Evolutionary conservation across 1,284 basidiomycete genomes (phyloP), one percentile per base, ranked within the genome.

Genomic region (Puccinia horiana): DNA sequence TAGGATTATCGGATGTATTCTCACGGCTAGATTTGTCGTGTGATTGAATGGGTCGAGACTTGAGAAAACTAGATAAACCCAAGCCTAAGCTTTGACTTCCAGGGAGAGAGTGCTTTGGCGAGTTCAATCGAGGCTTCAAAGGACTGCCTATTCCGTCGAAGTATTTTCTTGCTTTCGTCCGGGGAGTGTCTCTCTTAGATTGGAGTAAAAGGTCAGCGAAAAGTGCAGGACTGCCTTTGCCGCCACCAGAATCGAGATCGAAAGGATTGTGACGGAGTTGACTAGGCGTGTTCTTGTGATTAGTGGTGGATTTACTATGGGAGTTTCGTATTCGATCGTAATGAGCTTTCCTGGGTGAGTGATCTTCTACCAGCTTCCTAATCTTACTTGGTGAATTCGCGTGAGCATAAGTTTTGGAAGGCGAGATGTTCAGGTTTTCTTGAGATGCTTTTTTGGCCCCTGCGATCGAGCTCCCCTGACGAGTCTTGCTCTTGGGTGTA

Each of bases 91-190:
- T 32, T 32, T 70, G 42, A 56, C 40, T 63, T 61, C 61, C 61
- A 2, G 58, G 18, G 40, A 11, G 9, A 12, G 42, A 29, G 18
- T 23, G 56, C 32, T 61, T 32, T 6, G 54, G 47, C n/a, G 44
- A 26, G 20, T 70, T 58, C n/a, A 23, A 35, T 75, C 47, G 54
- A 5, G 72, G 72, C 42, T 76, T 82, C n/a, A 82, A 47, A n/a
- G 81, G 81, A 72, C 81, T 82, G 11, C 63, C 74, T 14, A 32
- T 47, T 32, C 74, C 81, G 1, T 26, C 56, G 3, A 82, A 40
- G 63, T 44, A 82, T 40, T 70, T 82, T 56, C 81, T 49, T 0
- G 81, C 81, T 47, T 76, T 76, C n/a, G 81, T 82, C 18, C 73
- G 35, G n/a, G 81, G 81, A 12, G 81, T 82, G 11, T 82, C 81